These are phyloP conservation scores for Lithocarpus polystachyus DNA, from an alignment of 306 rosid genomes.

Conservation along the genomic window DNA sequence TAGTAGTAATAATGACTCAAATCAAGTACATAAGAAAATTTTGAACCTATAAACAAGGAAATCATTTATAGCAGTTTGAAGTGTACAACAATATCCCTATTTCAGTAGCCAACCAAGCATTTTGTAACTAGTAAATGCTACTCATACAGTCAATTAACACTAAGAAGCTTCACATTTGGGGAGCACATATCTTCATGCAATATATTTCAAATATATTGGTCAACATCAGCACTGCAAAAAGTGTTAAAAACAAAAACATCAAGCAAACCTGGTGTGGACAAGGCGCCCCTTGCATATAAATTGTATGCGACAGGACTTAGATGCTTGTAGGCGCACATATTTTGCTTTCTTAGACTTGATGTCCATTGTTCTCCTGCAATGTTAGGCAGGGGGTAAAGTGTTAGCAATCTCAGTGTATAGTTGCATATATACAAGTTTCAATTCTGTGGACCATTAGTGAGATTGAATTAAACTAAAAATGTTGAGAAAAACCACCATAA, in stretches of 20 bases:
- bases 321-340: constrained; percentile 63
- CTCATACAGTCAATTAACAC: neutral
- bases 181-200: neutral
- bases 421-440: constrained; percentile 8
- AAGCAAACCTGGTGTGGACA: constrained; percentile 60
- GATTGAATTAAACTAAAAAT: neutral
- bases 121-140: constrained; percentile 4
- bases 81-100: neutral
- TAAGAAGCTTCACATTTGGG: neutral
- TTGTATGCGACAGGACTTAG: constrained; percentile 58
- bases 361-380: constrained; percentile 68
- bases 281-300: constrained; percentile 80
- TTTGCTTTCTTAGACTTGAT: constrained; percentile 78
- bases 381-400: constrained; percentile 14
- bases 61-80: constrained; percentile 6
- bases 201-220: neutral
- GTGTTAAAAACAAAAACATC: neutral
- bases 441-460: neutral
- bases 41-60: neutral
- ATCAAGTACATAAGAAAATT: neutral
- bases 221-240: neutral
- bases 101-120: constrained; percentile 14
- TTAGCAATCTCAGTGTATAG: neutral
- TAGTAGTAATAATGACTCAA: neutral
- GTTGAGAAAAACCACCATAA: neutral